These are phyloP conservation scores for Cercospora sojina DNA, from an alignment of 2,329 filamentous ascomycete genomes.

Conservation along the genomic window DNA sequence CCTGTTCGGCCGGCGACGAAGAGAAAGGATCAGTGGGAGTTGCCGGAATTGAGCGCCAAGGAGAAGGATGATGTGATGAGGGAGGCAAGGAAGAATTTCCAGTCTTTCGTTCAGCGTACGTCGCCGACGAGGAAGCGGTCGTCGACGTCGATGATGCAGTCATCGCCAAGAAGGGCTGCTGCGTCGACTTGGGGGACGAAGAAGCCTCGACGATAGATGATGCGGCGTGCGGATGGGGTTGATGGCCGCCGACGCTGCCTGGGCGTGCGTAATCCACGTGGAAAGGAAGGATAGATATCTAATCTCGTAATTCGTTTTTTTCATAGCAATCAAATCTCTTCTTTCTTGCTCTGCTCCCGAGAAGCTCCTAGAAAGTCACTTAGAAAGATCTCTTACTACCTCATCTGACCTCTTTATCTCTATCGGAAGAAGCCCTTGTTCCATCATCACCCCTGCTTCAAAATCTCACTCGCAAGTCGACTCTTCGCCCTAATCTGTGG, in stretches of 20 bases:
- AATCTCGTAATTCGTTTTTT: neutral
- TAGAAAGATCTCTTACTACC: too few species aligned
- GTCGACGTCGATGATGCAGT: neutral
- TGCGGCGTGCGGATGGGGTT: neutral
- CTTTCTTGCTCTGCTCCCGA: neutral
- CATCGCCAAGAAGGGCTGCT: neutral
- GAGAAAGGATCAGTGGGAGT: slow-evolving; percentile 5
- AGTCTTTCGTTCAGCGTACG: neutral
- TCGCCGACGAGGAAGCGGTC: neutral
- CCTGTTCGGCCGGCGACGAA: neutral
- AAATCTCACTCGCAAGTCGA: slow-evolving; percentile 62
- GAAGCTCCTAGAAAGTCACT: neutral
- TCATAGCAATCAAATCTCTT: neutral
- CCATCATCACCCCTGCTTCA: neutral
- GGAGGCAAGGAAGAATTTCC: neutral
- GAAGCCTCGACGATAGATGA: neutral
- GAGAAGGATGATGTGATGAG: neutral
- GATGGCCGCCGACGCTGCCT: too few species aligned
- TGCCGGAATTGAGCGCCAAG: slow-evolving; percentile 1
- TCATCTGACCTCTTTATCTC: too few species aligned
- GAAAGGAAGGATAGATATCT: neutral
- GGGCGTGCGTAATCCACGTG: too few species aligned
- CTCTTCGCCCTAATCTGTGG: slow-evolving; percentile 72
- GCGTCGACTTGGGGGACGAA: neutral
- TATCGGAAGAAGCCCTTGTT: too few species aligned